phyloP scores from a whole-genome alignment of 2,329 filamentous ascomycete species.

The Pseudodiploospora longispora region DNA sequence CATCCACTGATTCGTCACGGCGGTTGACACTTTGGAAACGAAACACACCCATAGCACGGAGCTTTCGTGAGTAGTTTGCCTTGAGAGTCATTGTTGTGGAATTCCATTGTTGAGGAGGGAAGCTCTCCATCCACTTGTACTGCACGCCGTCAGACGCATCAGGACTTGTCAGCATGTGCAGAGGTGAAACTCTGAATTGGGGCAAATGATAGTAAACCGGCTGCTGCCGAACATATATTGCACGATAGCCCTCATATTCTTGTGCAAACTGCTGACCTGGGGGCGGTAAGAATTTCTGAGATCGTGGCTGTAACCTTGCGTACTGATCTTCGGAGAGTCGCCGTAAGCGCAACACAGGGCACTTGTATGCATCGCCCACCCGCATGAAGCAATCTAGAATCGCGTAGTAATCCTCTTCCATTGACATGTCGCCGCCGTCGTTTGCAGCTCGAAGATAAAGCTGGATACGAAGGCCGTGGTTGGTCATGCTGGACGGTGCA shows the following conservation, averaged over 20 bases:
- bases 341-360: constrained; percentile 4
- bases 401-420: constrained; percentile 4
- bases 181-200: constrained; percentile 4
- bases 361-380: constrained; percentile 2
- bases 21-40: constrained; percentile 3
- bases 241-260: constrained; percentile 1
- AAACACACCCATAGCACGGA: constrained; percentile 6
- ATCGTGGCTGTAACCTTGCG: constrained; percentile 5
- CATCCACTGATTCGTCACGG: constrained; percentile 4
- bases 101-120: constrained; percentile 5
- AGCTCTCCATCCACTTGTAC: constrained; percentile 5
- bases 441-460: constrained; percentile 3
- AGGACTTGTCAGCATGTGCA: constrained; percentile 1
- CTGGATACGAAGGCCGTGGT: constrained; percentile 6
- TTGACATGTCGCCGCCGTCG: not conserved
- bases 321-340: constrained; percentile 10
- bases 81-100: constrained; percentile 7
- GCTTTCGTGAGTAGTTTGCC: constrained; percentile 4
- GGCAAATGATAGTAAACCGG: constrained; percentile 5
- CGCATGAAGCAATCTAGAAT: constrained; percentile 5
- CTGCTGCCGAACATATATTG: constrained; percentile 3
- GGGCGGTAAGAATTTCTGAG: constrained; percentile 3
- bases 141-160: constrained; percentile 4
- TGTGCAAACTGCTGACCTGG: not conserved
- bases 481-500: constrained; percentile 7